A percentile compares a stretch with the other conserved stretches of the same genome.
Conservation (phyloP, 2,329 filamentous ascomycete genomes). For the Penicillium griseofulvum region DNA sequence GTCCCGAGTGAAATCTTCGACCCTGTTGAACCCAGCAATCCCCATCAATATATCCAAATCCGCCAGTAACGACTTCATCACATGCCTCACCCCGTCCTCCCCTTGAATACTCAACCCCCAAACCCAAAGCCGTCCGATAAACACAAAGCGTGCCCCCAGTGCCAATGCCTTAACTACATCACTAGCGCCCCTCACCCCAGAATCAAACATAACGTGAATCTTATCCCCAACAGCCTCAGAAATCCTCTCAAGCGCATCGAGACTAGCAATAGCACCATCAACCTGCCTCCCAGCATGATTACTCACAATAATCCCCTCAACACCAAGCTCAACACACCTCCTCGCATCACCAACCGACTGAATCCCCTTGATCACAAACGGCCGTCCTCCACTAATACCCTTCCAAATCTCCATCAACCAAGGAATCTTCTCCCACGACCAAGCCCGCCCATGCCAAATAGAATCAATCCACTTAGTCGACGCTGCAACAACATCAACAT, state of each 20-base stretch:
- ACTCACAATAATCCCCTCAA: constrained; percentile 66
- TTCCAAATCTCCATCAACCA: constrained; percentile 63
- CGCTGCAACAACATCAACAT: constrained; percentile 53
- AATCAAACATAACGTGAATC: constrained; percentile 60
- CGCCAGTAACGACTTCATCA: constrained; percentile 60
- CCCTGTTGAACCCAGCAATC: constrained; percentile 54
- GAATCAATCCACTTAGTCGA: constrained; percentile 63
- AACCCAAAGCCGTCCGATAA: constrained; percentile 60
- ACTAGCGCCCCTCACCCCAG: constrained; percentile 55
- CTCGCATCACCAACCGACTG: constrained; percentile 64
- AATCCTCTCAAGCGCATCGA: constrained; percentile 62
- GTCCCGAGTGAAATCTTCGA: constrained; percentile 52
- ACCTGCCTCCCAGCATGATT: constrained; percentile 71
- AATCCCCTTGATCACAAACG: constrained; percentile 67
- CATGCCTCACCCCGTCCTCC: constrained; percentile 60
- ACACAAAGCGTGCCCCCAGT: constrained; percentile 61
- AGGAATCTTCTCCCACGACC: constrained; percentile 64
- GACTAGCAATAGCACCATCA: constrained; percentile 58
- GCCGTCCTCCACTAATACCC: constrained; percentile 55
- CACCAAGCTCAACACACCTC: constrained; percentile 58
- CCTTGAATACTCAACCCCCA: constrained; percentile 61
- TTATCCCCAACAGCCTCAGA: constrained; percentile 52
- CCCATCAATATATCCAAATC: constrained; percentile 64
- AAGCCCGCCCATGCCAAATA: constrained; percentile 62
- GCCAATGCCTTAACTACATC: constrained; percentile 63